These are phyloP conservation scores for Tuber melanosporum DNA, from an alignment of 495 filamentous ascomycete genomes.

Conservation along the genomic window DNA sequence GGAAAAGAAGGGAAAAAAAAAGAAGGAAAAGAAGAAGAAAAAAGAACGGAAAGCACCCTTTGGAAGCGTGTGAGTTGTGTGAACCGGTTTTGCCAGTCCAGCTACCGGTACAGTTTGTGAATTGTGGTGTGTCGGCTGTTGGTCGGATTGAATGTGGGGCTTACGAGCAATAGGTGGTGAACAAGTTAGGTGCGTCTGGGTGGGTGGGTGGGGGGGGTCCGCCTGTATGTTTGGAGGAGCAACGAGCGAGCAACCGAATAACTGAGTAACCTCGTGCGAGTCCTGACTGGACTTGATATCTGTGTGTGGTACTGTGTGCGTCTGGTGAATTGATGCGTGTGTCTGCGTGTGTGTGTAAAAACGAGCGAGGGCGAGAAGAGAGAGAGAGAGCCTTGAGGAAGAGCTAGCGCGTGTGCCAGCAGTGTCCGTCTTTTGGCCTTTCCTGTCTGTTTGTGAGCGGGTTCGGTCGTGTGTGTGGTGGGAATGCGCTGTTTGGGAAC, in stretches of 20 bases:
- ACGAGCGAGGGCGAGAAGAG: background rate
- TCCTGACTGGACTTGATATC: background rate
- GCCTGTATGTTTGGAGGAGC: background rate
- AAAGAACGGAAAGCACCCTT: background rate
- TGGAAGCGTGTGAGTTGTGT: constrained; percentile 1
- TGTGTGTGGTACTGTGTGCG: background rate
- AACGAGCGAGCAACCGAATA: background rate
- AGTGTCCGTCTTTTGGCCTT: background rate
- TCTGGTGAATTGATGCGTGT: background rate
- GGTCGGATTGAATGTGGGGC: background rate
- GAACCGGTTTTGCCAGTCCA: background rate
- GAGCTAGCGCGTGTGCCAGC: background rate
- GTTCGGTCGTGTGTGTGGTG: background rate
- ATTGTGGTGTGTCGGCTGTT: constrained; percentile 4
- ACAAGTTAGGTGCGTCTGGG: background rate
- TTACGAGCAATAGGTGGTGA: constrained; percentile 4
- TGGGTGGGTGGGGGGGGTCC: background rate
- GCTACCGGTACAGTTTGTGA: background rate
- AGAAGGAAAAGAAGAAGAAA: background rate
- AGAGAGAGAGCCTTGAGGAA: background rate
- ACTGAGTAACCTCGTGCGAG: background rate
- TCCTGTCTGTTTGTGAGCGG: background rate
- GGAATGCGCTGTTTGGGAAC: constrained; percentile 1
- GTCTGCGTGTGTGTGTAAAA: background rate
- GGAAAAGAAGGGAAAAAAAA: background rate